Conservation (phyloP, 176 grass and related monocot genomes). For the Themeda triandra region DNA sequence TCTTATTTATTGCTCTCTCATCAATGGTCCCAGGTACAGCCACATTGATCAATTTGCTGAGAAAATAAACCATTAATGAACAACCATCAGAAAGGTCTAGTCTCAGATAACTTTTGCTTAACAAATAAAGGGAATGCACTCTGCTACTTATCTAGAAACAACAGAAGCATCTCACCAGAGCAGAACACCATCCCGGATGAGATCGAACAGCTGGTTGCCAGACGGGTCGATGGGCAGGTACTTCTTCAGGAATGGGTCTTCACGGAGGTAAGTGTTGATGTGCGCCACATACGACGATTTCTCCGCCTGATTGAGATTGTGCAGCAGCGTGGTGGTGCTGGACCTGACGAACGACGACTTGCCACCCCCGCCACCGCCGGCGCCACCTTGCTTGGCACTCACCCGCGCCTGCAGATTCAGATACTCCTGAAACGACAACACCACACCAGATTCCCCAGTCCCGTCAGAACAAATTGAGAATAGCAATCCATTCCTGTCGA, state of each 20-base stretch:
- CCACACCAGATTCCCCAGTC: neutral
- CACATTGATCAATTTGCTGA: slow-evolving; percentile 97
- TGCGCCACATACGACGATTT: slow-evolving; percentile 93
- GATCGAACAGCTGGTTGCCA: slow-evolving; percentile 72
- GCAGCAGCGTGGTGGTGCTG: slow-evolving; percentile 79
- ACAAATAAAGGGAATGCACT: slow-evolving; percentile 16
- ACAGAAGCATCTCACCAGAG: slow-evolving; percentile 63
- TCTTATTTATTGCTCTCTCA: slow-evolving; percentile 98
- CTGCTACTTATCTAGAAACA: neutral
- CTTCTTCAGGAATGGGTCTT: slow-evolving; percentile 88
- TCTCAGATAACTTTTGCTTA: slow-evolving; percentile 8
- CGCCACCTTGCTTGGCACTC: slow-evolving; percentile 47
- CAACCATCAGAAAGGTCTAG: slow-evolving; percentile 14
- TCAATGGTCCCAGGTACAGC: slow-evolving; percentile 97
- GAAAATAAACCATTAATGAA: slow-evolving; percentile 42
- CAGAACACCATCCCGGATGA: slow-evolving; percentile 86
- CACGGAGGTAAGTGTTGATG: slow-evolving; percentile 86
- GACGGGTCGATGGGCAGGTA: slow-evolving; percentile 85
- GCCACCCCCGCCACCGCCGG: neutral
- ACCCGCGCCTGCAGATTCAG: slow-evolving; percentile 67
- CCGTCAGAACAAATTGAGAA: neutral
- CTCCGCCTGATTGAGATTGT: slow-evolving; percentile 90
- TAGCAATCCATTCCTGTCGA: neutral
- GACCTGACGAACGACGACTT: slow-evolving; percentile 93
- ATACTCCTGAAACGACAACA: slow-evolving; percentile 60